Evolutionary conservation across 495 filamentous ascomycete species (phyloP).

Genomic region (Penicillium coffeae): DNA sequence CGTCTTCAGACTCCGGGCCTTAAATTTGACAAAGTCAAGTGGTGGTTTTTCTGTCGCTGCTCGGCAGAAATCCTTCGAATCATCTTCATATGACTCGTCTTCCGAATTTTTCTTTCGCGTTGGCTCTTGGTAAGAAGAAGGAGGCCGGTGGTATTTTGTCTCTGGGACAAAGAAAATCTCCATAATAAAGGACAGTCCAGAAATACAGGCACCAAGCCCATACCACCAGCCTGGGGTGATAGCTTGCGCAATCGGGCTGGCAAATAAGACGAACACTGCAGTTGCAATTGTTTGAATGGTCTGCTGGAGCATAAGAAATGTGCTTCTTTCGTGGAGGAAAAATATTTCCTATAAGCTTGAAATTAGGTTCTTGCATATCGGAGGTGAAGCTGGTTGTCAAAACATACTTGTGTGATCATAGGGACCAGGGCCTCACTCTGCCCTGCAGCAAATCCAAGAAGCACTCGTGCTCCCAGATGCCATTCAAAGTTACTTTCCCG

Average conservation of each 20-base stretch:
- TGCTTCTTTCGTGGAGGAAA: constrained; percentile 34
- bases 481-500: constrained; percentile 20
- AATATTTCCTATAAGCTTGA: constrained; percentile 25
- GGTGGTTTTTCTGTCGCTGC: constrained; percentile 17
- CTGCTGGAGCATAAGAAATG: constrained; percentile 30
- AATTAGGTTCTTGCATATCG: background rate
- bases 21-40: constrained; percentile 21
- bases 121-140: constrained; percentile 17
- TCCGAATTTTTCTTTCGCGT: constrained; percentile 6
- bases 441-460: constrained; percentile 29
- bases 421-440: constrained; percentile 33
- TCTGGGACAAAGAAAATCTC: constrained; percentile 66
- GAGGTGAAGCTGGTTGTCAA: background rate
- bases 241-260: constrained; percentile 32
- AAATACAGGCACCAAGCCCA: constrained; percentile 26
- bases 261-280: constrained; percentile 26
- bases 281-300: constrained; percentile 28
- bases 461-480: constrained; percentile 27
- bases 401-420: constrained; percentile 34
- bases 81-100: constrained; percentile 2
- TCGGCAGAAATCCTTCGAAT: background rate
- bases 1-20: constrained; percentile 20
- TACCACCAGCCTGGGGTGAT: constrained; percentile 37
- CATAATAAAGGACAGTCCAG: constrained; percentile 44
- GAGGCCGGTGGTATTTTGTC: constrained; percentile 50